Evolutionary conservation across 2,329 filamentous ascomycete species (phyloP).

Genomic region (Aspergillus intermedius): DNA sequence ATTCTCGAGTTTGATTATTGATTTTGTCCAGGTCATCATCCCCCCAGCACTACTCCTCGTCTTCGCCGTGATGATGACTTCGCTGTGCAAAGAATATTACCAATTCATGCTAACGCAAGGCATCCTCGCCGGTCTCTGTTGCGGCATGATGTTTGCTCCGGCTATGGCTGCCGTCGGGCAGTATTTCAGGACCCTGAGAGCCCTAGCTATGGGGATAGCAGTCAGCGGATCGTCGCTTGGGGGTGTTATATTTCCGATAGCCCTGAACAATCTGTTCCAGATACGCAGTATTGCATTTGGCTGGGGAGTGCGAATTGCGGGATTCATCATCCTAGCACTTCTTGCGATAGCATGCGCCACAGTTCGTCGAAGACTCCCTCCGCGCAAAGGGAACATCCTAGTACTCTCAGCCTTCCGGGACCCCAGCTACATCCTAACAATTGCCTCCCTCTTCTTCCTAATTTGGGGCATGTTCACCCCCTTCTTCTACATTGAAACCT

Average conservation of each 20-base stretch:
- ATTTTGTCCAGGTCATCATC: slow-evolving; percentile 9
- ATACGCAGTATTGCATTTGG: slow-evolving; percentile 29
- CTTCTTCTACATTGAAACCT: slow-evolving; percentile 24
- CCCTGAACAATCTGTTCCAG: not conserved
- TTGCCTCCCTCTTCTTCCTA: slow-evolving; percentile 14
- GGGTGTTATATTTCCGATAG: not conserved
- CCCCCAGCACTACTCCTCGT: slow-evolving; percentile 28
- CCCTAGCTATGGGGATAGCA: slow-evolving; percentile 39
- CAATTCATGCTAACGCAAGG: slow-evolving; percentile 38
- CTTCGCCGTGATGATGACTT: slow-evolving; percentile 59
- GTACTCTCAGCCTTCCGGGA: slow-evolving; percentile 9
- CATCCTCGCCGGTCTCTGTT: slow-evolving; percentile 9
- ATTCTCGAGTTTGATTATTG: too few species aligned
- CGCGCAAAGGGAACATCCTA: slow-evolving; percentile 9
- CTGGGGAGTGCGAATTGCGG: slow-evolving; percentile 50
- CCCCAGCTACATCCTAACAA: slow-evolving; percentile 5
- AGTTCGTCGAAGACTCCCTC: slow-evolving; percentile 12
- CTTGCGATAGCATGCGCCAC: slow-evolving; percentile 34
- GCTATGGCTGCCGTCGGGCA: slow-evolving; percentile 41
- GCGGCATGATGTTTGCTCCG: slow-evolving; percentile 39
- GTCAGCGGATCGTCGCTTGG: not conserved
- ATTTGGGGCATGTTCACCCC: slow-evolving; percentile 23
- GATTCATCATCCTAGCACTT: slow-evolving; percentile 45
- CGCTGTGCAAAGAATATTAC: slow-evolving; percentile 48
- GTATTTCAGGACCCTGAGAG: slow-evolving; percentile 43